These are phyloP conservation scores for Astrephomene gubernaculifera DNA, from an alignment of 139 green algal species.

Conservation along the genomic window DNA sequence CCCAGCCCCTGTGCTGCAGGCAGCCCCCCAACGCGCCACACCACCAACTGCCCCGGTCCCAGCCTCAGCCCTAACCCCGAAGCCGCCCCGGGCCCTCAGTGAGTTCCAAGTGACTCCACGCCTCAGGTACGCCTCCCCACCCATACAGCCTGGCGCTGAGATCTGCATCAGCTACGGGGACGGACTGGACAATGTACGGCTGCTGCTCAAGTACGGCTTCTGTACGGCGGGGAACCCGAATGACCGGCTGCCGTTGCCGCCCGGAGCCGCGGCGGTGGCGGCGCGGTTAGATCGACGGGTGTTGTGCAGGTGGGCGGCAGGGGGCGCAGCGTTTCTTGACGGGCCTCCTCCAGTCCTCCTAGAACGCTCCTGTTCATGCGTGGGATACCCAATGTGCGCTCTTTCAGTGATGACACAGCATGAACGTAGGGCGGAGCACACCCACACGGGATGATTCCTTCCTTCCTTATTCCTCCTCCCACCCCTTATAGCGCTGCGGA, in stretches of 20 bases:
- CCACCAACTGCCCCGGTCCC: no score
- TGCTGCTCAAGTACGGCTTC: constrained; percentile 41
- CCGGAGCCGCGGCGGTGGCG: not conserved
- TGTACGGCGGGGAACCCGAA: constrained; percentile 3
- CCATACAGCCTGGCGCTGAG: not conserved
- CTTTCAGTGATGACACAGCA: no score
- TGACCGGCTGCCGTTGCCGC: constrained; percentile 21
- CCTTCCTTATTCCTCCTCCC: no score
- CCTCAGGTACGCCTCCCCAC: not conserved
- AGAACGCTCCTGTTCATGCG: no score
- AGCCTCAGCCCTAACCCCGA: not conserved
- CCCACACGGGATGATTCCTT: no score
- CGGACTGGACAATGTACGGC: not conserved
- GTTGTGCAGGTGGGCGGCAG: constrained; percentile 37
- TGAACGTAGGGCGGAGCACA: no score
- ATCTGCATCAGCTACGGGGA: constrained; percentile 20
- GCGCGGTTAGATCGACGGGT: not conserved
- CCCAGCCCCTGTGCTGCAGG: no score
- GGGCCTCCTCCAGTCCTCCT: no score
- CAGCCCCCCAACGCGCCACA: no score
- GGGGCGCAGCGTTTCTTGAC: no score
- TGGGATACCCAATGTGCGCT: no score
- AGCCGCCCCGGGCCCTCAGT: not conserved
- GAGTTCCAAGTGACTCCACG: not conserved
- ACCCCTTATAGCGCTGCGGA: no score